Evolutionary conservation across 2,329 filamentous ascomycete genomes (phyloP), one percentile per base, ranked within the genome.

Genomic region (Arthroderma sp.): DNA sequence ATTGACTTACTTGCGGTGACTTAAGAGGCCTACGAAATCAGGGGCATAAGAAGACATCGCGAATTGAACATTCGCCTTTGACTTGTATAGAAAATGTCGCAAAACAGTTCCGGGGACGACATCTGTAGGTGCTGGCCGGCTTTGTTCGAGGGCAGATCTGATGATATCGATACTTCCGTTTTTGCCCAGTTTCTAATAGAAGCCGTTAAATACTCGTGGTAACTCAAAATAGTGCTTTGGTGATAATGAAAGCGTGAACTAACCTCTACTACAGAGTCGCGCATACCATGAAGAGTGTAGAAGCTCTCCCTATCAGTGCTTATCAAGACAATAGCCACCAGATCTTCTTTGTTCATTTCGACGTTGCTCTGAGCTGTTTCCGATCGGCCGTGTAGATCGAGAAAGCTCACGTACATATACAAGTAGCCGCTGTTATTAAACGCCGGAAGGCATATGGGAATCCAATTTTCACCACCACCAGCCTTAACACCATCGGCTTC

Each of bases 371-470:
- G 32, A 29, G 8, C 31, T 5, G 15, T 27, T n/a, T 15, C 11
- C 4, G 5, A 27, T 8, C 32, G 28, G 4, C 15, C 29, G 37
- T 72, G 69, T 33, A 77, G 71, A 53, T 86, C 80, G 50, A 98
- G 76, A 62, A 96, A 98, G 69, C 86, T 94, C 59, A 98, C 91
- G 58, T 96, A 98, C 87, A 98, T 96, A 68, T 98, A 95, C 1
- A 98, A 73, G 59, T 94, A 98, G 28, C 91, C 93, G 42, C 81
- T 84, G 62, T 86, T 96, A 67, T 98, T 98, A 68, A 98, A 98
- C 4, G 88, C 89, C 0, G 91, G 93, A 3, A 98, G 74, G 56
- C 91, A 98, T 5, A 98, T 73, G 0, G 91, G 91, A 40, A 96
- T 89, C 91, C 91, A 98, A 56, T 89, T 95, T 64, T 98, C 91